Base-by-base conservation (phyloP, 2,329 filamentous ascomycete species). In the Pleurostoma richardsiae region DNA sequence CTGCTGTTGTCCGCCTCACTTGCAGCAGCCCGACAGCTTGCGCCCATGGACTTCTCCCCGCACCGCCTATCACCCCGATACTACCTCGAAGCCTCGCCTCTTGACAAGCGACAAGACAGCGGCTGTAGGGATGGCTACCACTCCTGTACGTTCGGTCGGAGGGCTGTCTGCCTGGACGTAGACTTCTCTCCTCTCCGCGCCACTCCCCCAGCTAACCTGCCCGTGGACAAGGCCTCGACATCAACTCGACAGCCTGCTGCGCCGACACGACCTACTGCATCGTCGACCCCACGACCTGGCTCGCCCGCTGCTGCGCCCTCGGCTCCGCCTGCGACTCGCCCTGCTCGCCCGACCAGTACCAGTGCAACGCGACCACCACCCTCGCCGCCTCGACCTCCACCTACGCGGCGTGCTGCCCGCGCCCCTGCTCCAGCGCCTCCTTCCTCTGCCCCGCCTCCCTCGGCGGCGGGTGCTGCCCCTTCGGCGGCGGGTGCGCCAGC, bases 401-500 rank as follows among this genome's bases (percentile, higher is more conserved):
- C 27, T 7, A n/a, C 29, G 3, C 42, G 6, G 53, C 47, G 29
- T 70, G 67, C 53, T 64, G 60, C 45, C 39, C 44, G 1, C 61
- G 67, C 45, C n/a, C 39, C n/a, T 70, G 68, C 49, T 39, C 42
- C 5, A 52, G 58, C 3, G 58, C 55, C 40, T 42, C 49, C 29
- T 70, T 59, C 50, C 53, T 52, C 29, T 70, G 68, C 49, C 56
- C 64, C 1, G 27, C 53, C 7, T 56, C 59, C 8, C 52, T 61
- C 27, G 67, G 66, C 33, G 52, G 49, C 7, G 48, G 48, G 2
- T 62, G 59, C 52, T 62, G 59, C 44, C 41, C 46, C 6, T 76
- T 69, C 52, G 71, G 67, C 39, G 61, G 59, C 19, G 58, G 64
- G 8, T 82, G 78, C 57, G 61, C 57, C 11, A 55, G 60, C 3